Base-by-base conservation (phyloP, 2,329 filamentous ascomycete genomes). In the Cryphonectria nitschkei region DNA sequence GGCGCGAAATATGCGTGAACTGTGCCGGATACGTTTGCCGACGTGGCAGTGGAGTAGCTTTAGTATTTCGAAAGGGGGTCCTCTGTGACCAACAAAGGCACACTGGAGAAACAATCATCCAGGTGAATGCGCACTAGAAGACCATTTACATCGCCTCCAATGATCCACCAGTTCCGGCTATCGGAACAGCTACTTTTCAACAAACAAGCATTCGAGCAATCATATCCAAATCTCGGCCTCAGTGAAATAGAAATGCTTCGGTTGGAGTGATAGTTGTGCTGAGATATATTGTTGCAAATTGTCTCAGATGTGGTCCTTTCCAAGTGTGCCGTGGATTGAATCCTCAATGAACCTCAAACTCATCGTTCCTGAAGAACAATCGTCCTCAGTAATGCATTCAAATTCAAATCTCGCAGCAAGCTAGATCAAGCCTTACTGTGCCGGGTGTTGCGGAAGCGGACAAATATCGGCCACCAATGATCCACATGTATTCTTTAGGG, bases 381-480 rank as follows among this genome's bases (percentile, higher is more conserved):
- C 37, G 9, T 39, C 9, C 11, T 9, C 11, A 39, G 37, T 39
- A 9, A 8, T 39, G 9, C 8, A 11, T 39, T 13, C 3, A 13
- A 39, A 11, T 11, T 2, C 11, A 11, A 11, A 9, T 39, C 9
- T 39, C 37, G 37, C 11, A 11, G 9, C 1, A 39, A 39, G 8
- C 37, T 11, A 39, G 37, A 9, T 39, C 37, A 34, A 34, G 34
- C 3, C 34, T 34, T 6, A 34, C 6, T 34, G 34, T 11, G 37
- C 9, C 37, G 37, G 37, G 37, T 39, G 37, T 39, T 39, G 39
- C 83, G 78, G 72, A 90, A 91, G 0, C 75, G 74, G 2, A 90
- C 87, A 1, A 87, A 4, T 34, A 34, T 76, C 0, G 86, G 86
- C 85, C 85, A 88, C 11, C 76, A 73, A 71, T 80, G 78, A 34